phyloP scores from a whole-genome alignment of 495 filamentous ascomycete species.

The Monascus purpureus region DNA sequence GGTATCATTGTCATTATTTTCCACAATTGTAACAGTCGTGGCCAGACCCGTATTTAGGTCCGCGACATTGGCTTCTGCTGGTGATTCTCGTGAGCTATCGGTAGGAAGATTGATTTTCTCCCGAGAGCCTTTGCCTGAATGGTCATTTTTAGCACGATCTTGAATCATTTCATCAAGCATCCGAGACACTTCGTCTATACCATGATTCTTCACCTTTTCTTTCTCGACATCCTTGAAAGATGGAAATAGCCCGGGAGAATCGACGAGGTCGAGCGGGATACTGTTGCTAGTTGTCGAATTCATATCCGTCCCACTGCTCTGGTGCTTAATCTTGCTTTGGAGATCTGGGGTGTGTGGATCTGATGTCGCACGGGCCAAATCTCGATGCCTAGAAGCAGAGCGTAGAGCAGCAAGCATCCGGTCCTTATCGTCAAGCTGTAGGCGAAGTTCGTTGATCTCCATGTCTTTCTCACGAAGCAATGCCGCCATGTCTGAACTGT shows the following conservation, averaged over 20 bases:
- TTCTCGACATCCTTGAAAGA: constrained; percentile 15
- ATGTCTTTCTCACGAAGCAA: constrained; percentile 79
- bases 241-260: constrained; percentile 12
- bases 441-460: constrained; percentile 81
- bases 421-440: constrained; percentile 89
- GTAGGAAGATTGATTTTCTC: constrained; percentile 38
- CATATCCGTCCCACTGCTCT: constrained; percentile 16
- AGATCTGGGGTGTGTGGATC: constrained; percentile 23
- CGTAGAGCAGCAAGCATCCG: constrained; percentile 81
- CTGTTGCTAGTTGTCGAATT: constrained; percentile 9
- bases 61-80: constrained; percentile 14
- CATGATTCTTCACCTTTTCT: constrained; percentile 47
- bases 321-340: constrained; percentile 17
- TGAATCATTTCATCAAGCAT: constrained; percentile 94
- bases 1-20: too few relatives aligned
- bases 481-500: constrained; percentile 51
- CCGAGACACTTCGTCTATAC: constrained; percentile 75
- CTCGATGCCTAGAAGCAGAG: constrained; percentile 75
- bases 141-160: constrained; percentile 60
- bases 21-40: too few relatives aligned
- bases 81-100: constrained; percentile 23
- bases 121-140: constrained; percentile 43
- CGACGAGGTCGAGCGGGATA: constrained; percentile 8
- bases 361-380: constrained; percentile 54
- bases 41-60: constrained; percentile 14